Percentiles rank a stretch among this genome's conserved stretches.
These are phyloP conservation scores for Ophiostoma ips DNA, from an alignment of 2,329 filamentous ascomycete species.

Conservation along the genomic window DNA sequence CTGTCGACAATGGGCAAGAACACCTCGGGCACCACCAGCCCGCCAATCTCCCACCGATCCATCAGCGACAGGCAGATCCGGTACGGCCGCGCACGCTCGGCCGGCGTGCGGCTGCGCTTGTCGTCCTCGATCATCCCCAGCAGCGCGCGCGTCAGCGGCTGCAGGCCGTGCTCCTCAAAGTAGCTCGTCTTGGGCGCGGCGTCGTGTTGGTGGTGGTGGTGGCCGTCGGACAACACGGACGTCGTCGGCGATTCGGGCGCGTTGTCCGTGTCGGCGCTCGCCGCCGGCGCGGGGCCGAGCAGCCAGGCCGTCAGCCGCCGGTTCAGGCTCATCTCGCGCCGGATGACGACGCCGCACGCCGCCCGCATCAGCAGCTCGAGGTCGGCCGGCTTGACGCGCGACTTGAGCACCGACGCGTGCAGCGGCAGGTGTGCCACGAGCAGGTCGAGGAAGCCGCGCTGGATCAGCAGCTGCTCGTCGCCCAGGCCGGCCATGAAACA, in stretches of 20 bases:
- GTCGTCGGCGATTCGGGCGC: too few relatives aligned
- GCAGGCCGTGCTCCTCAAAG: slow-evolving; percentile 67
- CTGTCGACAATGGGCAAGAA: slow-evolving; percentile 78
- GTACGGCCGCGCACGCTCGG: slow-evolving; percentile 70
- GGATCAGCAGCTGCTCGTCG: slow-evolving; percentile 81
- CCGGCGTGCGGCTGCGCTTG: slow-evolving; percentile 25
- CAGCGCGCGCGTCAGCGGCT: slow-evolving; percentile 59
- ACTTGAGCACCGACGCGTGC: slow-evolving; percentile 67
- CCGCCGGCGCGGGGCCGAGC: slow-evolving; percentile 55
- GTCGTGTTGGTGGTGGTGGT: too few relatives aligned
- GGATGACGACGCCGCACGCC: slow-evolving; percentile 72
- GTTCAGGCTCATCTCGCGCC: slow-evolving; percentile 94
- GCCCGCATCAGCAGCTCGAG: slow-evolving; percentile 70
- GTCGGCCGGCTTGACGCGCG: slow-evolving; percentile 57
- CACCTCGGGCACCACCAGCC: slow-evolving; percentile 72
- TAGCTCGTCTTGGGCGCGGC: slow-evolving; percentile 52
- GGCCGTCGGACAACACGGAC: too few relatives aligned
- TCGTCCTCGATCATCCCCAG: slow-evolving; percentile 58
- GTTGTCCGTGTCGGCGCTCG: slow-evolving; percentile 10
- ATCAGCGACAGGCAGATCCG: slow-evolving; percentile 88
- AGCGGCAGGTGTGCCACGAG: slow-evolving; percentile 82
- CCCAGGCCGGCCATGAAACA: slow-evolving; percentile 82
- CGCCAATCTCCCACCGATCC: slow-evolving; percentile 96
- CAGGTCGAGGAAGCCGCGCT: slow-evolving; percentile 85
- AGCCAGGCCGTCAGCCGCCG: slow-evolving; percentile 93